Base-by-base conservation (phyloP, 208 protist species). In the Trypanosoma cruzi region DNA sequence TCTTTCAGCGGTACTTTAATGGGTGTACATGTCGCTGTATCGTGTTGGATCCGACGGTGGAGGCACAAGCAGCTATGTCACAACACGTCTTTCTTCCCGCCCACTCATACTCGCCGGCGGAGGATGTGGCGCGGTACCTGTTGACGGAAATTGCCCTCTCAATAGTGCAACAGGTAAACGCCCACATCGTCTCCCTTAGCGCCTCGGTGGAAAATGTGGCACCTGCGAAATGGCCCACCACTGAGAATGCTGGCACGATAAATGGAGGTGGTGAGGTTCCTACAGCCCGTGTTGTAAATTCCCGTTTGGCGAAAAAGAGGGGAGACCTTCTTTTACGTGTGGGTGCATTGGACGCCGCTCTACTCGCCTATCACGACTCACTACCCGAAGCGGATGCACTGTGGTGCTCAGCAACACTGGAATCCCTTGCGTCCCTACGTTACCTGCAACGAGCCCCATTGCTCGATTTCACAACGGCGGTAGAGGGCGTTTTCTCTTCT, bases 361-460 rank as follows among this genome's bases (percentile, higher is more conserved):
- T 96, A 5, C 42, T 61, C 4, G 59, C 63, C 5, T 93, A 93
- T 77, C 77, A 75, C 18, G 79, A 88, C 40, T 92, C 88, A 16
- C 71, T 86, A 60, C 84, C 72, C 3, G 77, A 77, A 34, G 64
- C 63, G 2, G 87, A 93, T 66, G 69, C 78, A 22, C 57, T 93
- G 56, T 94, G 89, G 89, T 85, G 83, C 71, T 84, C 85, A 18
- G 86, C 87, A 1, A 92, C 82, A 24, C 60, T 96, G 24, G 87
- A 96, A 64, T 75, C 86, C 50, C 87, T 96, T 72, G 92, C 89
- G 2, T 85, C 87, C 2, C 77, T 80, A n/a, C 85, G 92, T 3
- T 92, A 90, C 57, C 71, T 86, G 50, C 80, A 92, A 66, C 46
- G 55, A 81, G 49, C 67, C 62, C 50, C 64, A 64, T 1, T 83